Percentiles rank a stretch among this genome's conserved stretches.
phyloP scores from a whole-genome alignment of 345 rosid genomes.

The Gynandropsis gynandra region DNA sequence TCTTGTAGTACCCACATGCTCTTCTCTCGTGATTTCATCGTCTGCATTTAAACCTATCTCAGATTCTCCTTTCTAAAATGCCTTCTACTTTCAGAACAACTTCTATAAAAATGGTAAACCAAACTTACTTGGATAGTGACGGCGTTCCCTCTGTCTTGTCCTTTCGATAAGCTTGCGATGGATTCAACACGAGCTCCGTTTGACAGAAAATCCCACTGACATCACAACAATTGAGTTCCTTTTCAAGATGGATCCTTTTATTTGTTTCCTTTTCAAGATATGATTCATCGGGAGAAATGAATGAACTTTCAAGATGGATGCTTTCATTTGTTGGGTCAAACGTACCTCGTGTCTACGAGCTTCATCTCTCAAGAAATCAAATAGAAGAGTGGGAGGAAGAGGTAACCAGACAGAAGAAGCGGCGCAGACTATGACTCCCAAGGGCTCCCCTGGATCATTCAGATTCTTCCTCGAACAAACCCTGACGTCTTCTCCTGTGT shows the following conservation, averaged over 20 bases:
- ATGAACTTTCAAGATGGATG: too few species aligned
- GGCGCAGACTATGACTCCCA: constrained; percentile 78
- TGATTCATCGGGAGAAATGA: too few species aligned
- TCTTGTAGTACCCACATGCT: constrained; percentile 83
- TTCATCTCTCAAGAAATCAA: constrained; percentile 90
- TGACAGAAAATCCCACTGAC: constrained; percentile 85
- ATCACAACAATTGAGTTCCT: constrained; percentile 9
- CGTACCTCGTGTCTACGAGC: constrained; percentile 69
- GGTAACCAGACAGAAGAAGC: constrained; percentile 89
- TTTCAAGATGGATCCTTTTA: too few species aligned
- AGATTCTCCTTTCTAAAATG: too few species aligned
- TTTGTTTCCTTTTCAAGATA: too few species aligned
- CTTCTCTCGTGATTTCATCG: constrained; percentile 65
- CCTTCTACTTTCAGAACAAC: too few species aligned
- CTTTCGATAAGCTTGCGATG: constrained; percentile 74
- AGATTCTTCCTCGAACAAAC: constrained; percentile 87
- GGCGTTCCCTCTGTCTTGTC: constrained; percentile 91
- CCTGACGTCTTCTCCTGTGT: constrained; percentile 89
- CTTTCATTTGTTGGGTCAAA: constrained; percentile 2
- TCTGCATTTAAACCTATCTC: constrained; percentile 38
- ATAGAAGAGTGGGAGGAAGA: constrained; percentile 55
- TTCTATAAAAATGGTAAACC: too few species aligned
- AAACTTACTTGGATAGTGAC: constrained; percentile 69
- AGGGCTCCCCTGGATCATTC: constrained; percentile 90
- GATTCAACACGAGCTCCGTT: constrained; percentile 61